These are phyloP conservation scores for Ogataea siamensis DNA, from an alignment of 805 yeast species.

Conservation along the genomic window DNA sequence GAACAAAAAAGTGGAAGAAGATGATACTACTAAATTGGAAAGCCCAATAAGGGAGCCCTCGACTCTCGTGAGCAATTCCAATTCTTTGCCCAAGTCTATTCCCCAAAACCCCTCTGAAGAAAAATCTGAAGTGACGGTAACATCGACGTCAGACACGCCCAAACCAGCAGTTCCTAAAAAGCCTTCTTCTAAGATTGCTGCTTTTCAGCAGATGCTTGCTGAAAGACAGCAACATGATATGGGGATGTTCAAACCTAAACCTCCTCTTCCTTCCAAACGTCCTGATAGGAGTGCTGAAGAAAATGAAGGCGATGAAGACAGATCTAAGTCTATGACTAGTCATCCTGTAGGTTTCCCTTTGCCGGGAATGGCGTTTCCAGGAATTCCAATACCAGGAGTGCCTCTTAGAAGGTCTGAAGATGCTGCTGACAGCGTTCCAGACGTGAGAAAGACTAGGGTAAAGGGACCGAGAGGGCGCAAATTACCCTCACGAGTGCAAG, in stretches of 20 bases:
- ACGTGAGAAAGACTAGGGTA: slow-evolving; percentile 51
- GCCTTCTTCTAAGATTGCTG: slow-evolving; percentile 75
- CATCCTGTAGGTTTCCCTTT: slow-evolving; percentile 53
- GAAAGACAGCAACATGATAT: slow-evolving; percentile 44
- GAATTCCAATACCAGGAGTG: slow-evolving; percentile 31
- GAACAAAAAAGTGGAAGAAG: no score
- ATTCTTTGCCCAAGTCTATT: no score
- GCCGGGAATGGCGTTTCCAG: slow-evolving; percentile 57
- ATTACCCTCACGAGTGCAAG: slow-evolving; percentile 56
- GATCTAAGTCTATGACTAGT: slow-evolving; percentile 34
- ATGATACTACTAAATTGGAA: no score
- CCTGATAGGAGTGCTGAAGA: slow-evolving; percentile 16
- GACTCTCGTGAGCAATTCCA: no score
- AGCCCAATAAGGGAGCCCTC: no score
- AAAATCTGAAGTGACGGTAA: no score
- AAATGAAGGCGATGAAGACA: slow-evolving; percentile 3
- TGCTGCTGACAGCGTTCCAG: slow-evolving; percentile 24
- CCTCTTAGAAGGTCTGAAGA: slow-evolving; percentile 5
- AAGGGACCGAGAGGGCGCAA: slow-evolving; percentile 75
- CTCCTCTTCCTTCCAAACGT: slow-evolving; percentile 23
- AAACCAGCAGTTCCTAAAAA: slow-evolving; percentile 67
- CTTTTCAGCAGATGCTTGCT: slow-evolving; percentile 73
- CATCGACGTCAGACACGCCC: slow-evolving; percentile 2
- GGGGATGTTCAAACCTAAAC: slow-evolving; percentile 23
- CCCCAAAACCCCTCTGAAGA: no score